Evolutionary conservation across 805 yeast genomes (phyloP), one percentile per base, ranked within the genome.

Genomic region (Saccharomycopsis fermentans): DNA sequence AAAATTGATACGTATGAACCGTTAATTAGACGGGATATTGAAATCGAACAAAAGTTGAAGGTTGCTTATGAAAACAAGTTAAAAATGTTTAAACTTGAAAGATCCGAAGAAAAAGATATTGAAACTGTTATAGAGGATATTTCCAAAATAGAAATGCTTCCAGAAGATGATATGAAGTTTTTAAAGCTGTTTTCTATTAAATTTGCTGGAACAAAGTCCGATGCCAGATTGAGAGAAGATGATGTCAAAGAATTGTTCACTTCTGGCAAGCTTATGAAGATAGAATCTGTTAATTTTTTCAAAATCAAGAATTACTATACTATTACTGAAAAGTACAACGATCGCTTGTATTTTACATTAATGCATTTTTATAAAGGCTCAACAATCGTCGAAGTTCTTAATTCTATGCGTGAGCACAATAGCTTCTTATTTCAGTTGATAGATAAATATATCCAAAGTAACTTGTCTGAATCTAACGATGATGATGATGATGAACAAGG

Each of bases 391-490:
- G 50, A 43, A 21, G 26, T 43, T 21, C 50, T 43, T 43, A 43
- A 16, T 11, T 24, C 24, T 6, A 43, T 43, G 50, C 27, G 29
- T 16, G 50, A 43, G 62, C 62, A 43, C 61, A 43, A 43, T 21
- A 16, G 17, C 26, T 19, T 19, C 24, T 43, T 43, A 9, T 50
- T 62, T 29, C 52, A 32, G 26, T 55, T 62, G 24, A 24, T 43
- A 43, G 29, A 43, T 2, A 43, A 43, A n/a, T 21, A 17, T 56
- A 53, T 52, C 55, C 59, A 32, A 62, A 61, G 59, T 51, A 36
- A 26, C 57, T 16, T 43, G 56, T 17, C 21, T 24, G 12, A 61
- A 56, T 2, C 17, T 54, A 19, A 48, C 27, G 29, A 32, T 29
- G 24, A 37, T 32, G 35, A 58, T 40, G 36, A 55, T 58, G 43